Conservation (phyloP, 192 early-diverging fungal species). For the Backusella psychrophila region DNA sequence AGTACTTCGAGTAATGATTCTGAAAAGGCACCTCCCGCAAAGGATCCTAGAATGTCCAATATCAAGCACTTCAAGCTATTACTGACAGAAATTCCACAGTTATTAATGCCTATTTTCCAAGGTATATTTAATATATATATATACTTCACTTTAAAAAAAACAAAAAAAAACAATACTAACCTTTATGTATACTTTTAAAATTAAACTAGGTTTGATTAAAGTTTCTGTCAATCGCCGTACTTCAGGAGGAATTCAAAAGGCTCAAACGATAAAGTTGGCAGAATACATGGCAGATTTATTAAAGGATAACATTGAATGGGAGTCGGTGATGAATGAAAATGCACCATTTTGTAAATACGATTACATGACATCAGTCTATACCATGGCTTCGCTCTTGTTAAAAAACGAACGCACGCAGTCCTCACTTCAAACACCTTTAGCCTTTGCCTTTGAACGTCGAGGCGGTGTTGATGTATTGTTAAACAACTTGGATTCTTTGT, state of each 20-base stretch:
- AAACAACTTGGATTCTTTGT: slow-evolving; percentile 41
- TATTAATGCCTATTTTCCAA: slow-evolving; percentile 64
- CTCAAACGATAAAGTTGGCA: slow-evolving; percentile 55
- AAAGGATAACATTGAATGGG: slow-evolving; percentile 48
- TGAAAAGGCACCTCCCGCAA: slow-evolving; percentile 19
- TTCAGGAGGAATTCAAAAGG: slow-evolving; percentile 43
- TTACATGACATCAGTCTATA: slow-evolving; percentile 57
- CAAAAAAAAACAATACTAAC: neutral
- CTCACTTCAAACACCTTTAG: slow-evolving; percentile 60
- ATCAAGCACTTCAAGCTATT: slow-evolving; percentile 62
- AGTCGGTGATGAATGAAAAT: slow-evolving; percentile 2
- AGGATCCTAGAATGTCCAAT: slow-evolving; percentile 65
- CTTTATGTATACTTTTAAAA: neutral
- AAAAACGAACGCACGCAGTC: slow-evolving; percentile 58
- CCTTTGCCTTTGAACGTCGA: slow-evolving; percentile 57
- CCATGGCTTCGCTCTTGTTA: slow-evolving; percentile 53
- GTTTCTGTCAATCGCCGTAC: slow-evolving; percentile 56
- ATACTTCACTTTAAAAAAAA: neutral
- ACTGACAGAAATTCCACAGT: slow-evolving; percentile 62
- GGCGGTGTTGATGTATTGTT: slow-evolving; percentile 55
- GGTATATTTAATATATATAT: neutral
- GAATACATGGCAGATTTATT: slow-evolving; percentile 55
- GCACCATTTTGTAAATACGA: slow-evolving; percentile 41
- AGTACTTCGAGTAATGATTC: slow-evolving; percentile 22
- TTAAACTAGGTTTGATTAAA: slow-evolving; percentile 50